phyloP scores from a whole-genome alignment of 306 rosid species.

The Citrullus amarus region DNA sequence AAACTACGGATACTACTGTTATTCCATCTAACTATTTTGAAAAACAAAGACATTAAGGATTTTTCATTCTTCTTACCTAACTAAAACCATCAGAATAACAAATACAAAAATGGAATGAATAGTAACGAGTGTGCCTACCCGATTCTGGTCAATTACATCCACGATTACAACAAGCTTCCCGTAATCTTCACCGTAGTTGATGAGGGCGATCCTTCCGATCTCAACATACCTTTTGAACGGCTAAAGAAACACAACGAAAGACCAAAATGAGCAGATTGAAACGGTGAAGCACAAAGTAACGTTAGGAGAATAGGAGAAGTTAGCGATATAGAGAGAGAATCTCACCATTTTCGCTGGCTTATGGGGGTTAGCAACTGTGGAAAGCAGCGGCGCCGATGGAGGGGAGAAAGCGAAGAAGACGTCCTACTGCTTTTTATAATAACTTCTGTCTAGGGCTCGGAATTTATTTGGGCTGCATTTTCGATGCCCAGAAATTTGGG shows the following conservation, averaged over 20 bases:
- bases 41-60: not conserved
- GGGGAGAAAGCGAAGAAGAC: fast-evolving
- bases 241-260: constrained; percentile 14
- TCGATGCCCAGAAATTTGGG: not conserved
- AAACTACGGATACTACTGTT: not conserved
- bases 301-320: not conserved
- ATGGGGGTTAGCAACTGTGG: not conserved
- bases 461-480: not conserved
- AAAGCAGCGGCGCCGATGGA: constrained; percentile 1
- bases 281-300: no score
- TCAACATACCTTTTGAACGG: constrained; percentile 92
- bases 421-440: not conserved
- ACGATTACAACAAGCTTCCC: constrained; percentile 92
- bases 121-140: constrained; percentile 20
- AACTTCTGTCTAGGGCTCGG: not conserved
- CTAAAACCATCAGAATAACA: not conserved
- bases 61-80: not conserved
- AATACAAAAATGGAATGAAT: not conserved
- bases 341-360: constrained; percentile 35
- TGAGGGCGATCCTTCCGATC: constrained; percentile 86
- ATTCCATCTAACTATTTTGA: not conserved
- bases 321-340: not conserved
- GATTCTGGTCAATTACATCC: constrained; percentile 81
- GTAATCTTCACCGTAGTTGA: constrained; percentile 82
- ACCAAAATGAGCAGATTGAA: not conserved